A percentile compares a stretch with the other conserved stretches of the same genome.
These are phyloP conservation scores for Lignosus rhinocerotis DNA, from an alignment of 1,284 basidiomycete genomes.

Conservation along the genomic window DNA sequence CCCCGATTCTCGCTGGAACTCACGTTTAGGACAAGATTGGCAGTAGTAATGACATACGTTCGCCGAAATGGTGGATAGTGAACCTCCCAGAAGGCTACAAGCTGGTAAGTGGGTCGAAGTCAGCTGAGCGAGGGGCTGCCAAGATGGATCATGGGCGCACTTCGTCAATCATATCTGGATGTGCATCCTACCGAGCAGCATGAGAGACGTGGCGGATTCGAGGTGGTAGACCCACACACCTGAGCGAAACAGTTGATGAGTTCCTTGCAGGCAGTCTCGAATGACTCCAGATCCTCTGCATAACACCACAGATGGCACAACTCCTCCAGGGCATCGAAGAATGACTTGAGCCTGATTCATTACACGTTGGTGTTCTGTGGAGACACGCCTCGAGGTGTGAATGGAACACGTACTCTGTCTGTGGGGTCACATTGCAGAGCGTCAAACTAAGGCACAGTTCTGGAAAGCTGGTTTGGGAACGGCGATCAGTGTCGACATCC, in stretches of 20 bases:
- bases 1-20: slow-evolving; percentile 23
- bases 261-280: slow-evolving; percentile 66
- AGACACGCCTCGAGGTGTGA: neutral
- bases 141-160: slow-evolving; percentile 32
- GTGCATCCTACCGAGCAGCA: slow-evolving; percentile 22
- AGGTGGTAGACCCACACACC: slow-evolving; percentile 40
- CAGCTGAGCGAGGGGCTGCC: neutral
- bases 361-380: neutral
- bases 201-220: neutral
- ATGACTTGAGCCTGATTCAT: slow-evolving; percentile 51
- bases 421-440: slow-evolving; percentile 66
- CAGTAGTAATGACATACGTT: slow-evolving; percentile 50
- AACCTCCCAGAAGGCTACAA: slow-evolving; percentile 65
- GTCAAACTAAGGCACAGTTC: slow-evolving; percentile 68
- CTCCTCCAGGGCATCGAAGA: slow-evolving; percentile 62
- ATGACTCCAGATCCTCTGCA: slow-evolving; percentile 64
- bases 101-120: slow-evolving; percentile 34
- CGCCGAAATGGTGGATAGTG: slow-evolving; percentile 54
- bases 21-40: slow-evolving; percentile 61
- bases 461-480: slow-evolving; percentile 53
- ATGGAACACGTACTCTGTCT: slow-evolving; percentile 56
- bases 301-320: slow-evolving; percentile 62
- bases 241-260: slow-evolving; percentile 52
- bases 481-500: slow-evolving; percentile 2
- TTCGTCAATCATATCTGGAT: slow-evolving; percentile 59